Conservation (phyloP, 2,329 filamentous ascomycete species). For the Aspergillus hiratsukae region DNA sequence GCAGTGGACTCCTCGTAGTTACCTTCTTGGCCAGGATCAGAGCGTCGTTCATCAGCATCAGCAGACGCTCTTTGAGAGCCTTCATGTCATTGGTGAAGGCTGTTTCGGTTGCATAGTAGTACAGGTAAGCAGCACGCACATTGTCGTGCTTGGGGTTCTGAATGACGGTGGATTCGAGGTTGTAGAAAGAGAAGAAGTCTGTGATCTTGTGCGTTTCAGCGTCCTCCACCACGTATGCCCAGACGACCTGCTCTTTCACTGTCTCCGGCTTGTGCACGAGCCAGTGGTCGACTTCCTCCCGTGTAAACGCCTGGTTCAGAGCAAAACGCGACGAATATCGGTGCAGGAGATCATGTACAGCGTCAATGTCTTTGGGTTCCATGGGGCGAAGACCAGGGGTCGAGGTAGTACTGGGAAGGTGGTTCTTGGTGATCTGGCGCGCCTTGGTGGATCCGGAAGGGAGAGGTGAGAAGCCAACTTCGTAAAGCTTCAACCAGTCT, state of each 20-base stretch:
- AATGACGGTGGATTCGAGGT: conserved; percentile 88
- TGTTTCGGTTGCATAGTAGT: conserved; percentile 87
- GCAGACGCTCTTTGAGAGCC: conserved; percentile 73
- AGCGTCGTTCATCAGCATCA: conserved; percentile 75
- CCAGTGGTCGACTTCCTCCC: conserved; percentile 84
- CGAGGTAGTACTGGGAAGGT: conserved; percentile 68
- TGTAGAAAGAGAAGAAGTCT: conserved; percentile 97
- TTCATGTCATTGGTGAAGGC: conserved; percentile 57
- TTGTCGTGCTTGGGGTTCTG: conserved; percentile 70
- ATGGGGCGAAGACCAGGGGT: conserved; percentile 76
- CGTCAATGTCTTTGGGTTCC: conserved; percentile 71
- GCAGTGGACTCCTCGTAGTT: conserved; percentile 9
- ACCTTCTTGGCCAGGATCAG: conserved; percentile 81
- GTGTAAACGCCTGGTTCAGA: conserved; percentile 74
- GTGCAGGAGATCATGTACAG: conserved; percentile 68
- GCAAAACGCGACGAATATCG: conserved; percentile 77
- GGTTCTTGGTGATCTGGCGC: conserved; percentile 81
- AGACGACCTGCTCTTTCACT: conserved; percentile 75
- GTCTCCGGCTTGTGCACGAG: conserved; percentile 65
- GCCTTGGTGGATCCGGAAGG: conserved; percentile 77
- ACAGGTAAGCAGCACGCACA: conserved; percentile 88
- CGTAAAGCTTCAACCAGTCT: conserved; percentile 94
- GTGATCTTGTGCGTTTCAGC: conserved; percentile 72
- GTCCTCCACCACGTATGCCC: conserved; percentile 85
- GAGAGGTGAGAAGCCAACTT: conserved; percentile 88